Evolutionary conservation across 2,329 filamentous ascomycete species (phyloP).

Genomic region (Cladophialophora carrionii): DNA sequence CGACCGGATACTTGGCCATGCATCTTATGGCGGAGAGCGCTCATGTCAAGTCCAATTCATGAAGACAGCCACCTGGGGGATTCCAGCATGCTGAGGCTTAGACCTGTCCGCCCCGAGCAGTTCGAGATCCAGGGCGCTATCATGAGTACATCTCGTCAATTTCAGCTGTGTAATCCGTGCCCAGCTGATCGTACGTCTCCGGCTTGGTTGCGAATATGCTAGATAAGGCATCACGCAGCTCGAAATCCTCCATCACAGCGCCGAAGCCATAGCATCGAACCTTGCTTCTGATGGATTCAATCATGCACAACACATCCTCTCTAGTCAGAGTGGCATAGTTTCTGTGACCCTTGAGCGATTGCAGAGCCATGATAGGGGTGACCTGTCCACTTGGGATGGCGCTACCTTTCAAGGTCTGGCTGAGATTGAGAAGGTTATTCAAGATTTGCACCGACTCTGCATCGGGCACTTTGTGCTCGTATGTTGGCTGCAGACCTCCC

Average conservation of each 20-base stretch:
- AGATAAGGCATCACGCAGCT: constrained; percentile 71
- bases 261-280: constrained; percentile 88
- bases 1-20: not conserved
- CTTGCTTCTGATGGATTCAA: constrained; percentile 75
- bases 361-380: constrained; percentile 94
- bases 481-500: constrained; percentile 51
- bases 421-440: constrained; percentile 79
- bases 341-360: constrained; percentile 74
- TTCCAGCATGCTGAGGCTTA: constrained; percentile 1
- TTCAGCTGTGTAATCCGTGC: constrained; percentile 31
- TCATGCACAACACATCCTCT: constrained; percentile 72
- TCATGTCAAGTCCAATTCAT: not conserved
- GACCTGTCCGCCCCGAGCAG: not conserved
- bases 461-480: constrained; percentile 76
- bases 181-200: constrained; percentile 37
- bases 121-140: not conserved
- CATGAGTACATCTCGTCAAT: constrained; percentile 39
- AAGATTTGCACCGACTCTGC: constrained; percentile 66
- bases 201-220: constrained; percentile 66
- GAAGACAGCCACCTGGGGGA: not conserved
- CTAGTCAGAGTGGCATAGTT: constrained; percentile 66
- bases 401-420: constrained; percentile 77
- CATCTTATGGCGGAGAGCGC: not conserved
- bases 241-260: constrained; percentile 70
- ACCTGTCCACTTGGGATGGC: constrained; percentile 62